These are phyloP conservation scores for Lepraria neglecta DNA, from an alignment of 495 filamentous ascomycete species.

Conservation along the genomic window DNA sequence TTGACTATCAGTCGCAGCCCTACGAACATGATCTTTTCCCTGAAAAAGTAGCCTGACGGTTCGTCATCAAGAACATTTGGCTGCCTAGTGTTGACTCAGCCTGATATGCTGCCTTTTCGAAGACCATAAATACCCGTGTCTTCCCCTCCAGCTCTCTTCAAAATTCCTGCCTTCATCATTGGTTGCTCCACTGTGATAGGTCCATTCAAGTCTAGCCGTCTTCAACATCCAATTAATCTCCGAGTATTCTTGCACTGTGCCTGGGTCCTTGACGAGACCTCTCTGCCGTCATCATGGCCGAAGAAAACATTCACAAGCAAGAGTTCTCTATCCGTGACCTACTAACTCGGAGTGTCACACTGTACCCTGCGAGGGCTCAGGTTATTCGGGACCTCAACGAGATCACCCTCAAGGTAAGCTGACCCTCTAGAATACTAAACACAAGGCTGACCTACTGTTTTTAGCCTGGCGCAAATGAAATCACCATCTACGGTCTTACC, in stretches of 20 bases:
- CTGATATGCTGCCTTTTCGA: neutral
- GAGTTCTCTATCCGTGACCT: slow-evolving; percentile 36
- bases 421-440: too few relatives aligned
- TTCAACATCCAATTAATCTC: neutral
- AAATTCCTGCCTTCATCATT: too few relatives aligned
- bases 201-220: too few relatives aligned
- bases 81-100: neutral
- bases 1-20: too few relatives aligned
- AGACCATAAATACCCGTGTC: too few relatives aligned
- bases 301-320: slow-evolving; percentile 20
- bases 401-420: slow-evolving; percentile 48
- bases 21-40: too few relatives aligned
- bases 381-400: slow-evolving; percentile 57
- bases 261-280: neutral
- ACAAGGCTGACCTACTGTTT: too few relatives aligned
- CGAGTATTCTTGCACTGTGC: too few relatives aligned
- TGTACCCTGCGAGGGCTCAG: slow-evolving; percentile 56
- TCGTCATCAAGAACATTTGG: neutral
- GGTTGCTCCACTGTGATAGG: too few relatives aligned
- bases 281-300: neutral
- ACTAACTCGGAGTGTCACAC: slow-evolving; percentile 52
- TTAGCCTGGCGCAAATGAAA: slow-evolving; percentile 58
- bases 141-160: too few relatives aligned
- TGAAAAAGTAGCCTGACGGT: neutral
- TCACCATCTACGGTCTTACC: slow-evolving; percentile 59